Conservation (phyloP, 257 asterid genomes). For the Solanum bulbocastanum region DNA sequence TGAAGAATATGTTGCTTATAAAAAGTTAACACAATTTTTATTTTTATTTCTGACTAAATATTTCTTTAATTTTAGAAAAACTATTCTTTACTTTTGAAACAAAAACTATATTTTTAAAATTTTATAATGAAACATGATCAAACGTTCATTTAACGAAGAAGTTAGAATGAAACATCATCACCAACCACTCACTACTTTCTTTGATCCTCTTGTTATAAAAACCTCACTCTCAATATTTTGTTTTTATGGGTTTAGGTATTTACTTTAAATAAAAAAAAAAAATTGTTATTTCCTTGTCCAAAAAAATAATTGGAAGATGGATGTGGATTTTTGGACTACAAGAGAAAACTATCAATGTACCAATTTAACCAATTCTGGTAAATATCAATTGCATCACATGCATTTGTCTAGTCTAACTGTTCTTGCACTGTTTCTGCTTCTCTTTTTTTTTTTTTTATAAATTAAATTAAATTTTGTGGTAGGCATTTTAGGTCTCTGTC, state of each 20-base stretch:
- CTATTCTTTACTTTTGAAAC: no score
- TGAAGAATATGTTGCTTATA: not conserved
- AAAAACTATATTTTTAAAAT: no score
- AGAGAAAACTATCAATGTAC: constrained; percentile 49
- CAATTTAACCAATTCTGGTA: constrained; percentile 45
- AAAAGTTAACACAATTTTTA: no score
- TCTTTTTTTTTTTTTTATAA: not conserved
- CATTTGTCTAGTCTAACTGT: not conserved
- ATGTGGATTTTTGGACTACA: constrained; percentile 66
- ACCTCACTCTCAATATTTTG: not conserved
- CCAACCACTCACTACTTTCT: not conserved
- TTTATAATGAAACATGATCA: not conserved
- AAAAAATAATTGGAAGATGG: constrained; percentile 24
- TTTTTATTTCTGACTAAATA: no score
- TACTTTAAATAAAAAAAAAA: not conserved
- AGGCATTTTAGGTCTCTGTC: not conserved
- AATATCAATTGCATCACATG: not conserved
- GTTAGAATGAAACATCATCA: not conserved
- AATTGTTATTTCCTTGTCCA: not conserved
- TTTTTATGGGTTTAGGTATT: not conserved
- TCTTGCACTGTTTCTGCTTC: not conserved
- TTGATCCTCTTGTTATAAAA: not conserved
- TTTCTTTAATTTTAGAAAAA: no score
- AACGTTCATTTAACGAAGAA: not conserved
- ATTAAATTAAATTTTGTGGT: not conserved